Evolutionary conservation across 441 rosid species (phyloP).

Genomic region (Arabidopsis hybrid): DNA sequence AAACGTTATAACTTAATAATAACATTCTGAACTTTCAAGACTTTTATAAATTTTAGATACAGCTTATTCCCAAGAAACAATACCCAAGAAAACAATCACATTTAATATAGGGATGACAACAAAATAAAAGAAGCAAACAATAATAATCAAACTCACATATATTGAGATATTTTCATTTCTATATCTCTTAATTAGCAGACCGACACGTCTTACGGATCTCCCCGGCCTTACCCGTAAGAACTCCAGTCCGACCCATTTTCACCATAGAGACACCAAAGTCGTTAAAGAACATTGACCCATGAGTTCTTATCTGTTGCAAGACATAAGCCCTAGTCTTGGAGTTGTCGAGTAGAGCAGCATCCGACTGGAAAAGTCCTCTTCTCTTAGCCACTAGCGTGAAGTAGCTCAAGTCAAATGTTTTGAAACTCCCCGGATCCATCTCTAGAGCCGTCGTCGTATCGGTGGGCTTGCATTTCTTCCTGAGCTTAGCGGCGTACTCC

Average conservation of each 20-base stretch:
- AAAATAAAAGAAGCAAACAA: slow-evolving; percentile 16
- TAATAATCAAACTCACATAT: slow-evolving; percentile 19
- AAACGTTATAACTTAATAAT: neutral
- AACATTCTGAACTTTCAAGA: neutral
- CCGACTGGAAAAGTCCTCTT: slow-evolving; percentile 69
- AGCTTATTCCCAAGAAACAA: slow-evolving; percentile 2
- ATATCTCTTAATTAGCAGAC: slow-evolving; percentile 43
- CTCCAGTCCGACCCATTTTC: slow-evolving; percentile 55
- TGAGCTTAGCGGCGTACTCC: slow-evolving; percentile 48
- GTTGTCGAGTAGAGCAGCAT: slow-evolving; percentile 60
- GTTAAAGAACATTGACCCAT: slow-evolving; percentile 48
- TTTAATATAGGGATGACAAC: neutral
- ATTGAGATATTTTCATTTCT: neutral
- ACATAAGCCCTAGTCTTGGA: slow-evolving; percentile 38
- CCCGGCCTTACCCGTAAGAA: slow-evolving; percentile 53
- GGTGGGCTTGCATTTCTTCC: slow-evolving; percentile 53
- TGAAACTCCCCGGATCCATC: slow-evolving; percentile 62
- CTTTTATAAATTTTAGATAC: neutral
- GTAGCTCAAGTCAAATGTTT: slow-evolving; percentile 55
- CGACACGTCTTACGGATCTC: slow-evolving; percentile 56
- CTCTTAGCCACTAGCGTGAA: slow-evolving; percentile 45
- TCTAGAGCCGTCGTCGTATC: slow-evolving; percentile 48
- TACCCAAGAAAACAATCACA: slow-evolving; percentile 34
- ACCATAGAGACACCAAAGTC: slow-evolving; percentile 64
- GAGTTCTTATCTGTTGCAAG: slow-evolving; percentile 28